These are phyloP conservation scores for Fulvia fulva DNA, from an alignment of 2,329 filamentous ascomycete species.

Conservation along the genomic window DNA sequence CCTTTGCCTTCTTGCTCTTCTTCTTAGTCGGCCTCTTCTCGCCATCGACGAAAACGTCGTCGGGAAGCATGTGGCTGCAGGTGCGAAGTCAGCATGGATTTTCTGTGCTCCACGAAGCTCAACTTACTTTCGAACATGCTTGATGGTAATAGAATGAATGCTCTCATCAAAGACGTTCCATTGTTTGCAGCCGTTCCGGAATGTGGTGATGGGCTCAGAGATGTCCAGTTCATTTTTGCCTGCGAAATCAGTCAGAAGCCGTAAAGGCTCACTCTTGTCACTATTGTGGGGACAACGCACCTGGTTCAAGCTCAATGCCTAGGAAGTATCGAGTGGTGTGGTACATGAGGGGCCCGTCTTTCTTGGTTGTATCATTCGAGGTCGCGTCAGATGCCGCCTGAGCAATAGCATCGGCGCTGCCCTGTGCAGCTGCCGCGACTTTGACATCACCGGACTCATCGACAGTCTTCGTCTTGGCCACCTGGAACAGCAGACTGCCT, in stretches of 20 bases:
- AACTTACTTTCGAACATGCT: slow-evolving; percentile 79
- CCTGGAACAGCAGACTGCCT: slow-evolving; percentile 59
- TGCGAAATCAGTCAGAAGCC: slow-evolving; percentile 29
- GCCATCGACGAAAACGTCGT: slow-evolving; percentile 80
- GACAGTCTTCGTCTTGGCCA: slow-evolving; percentile 54
- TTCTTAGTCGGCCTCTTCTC: slow-evolving; percentile 53
- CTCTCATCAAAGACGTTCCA: slow-evolving; percentile 73
- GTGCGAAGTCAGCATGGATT: slow-evolving; percentile 12
- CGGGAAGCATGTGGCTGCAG: slow-evolving; percentile 74
- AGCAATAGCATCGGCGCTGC: slow-evolving; percentile 37
- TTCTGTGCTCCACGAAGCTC: not conserved
- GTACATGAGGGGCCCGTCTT: slow-evolving; percentile 50
- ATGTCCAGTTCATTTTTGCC: slow-evolving; percentile 70
- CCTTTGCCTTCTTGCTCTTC: slow-evolving; percentile 36
- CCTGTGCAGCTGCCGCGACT: slow-evolving; percentile 47
- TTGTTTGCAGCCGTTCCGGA: slow-evolving; percentile 73
- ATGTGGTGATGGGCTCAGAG: slow-evolving; percentile 77
- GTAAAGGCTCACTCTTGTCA: not conserved
- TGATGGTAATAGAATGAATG: slow-evolving; percentile 74
- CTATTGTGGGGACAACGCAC: slow-evolving; percentile 8
- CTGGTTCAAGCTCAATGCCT: slow-evolving; percentile 66
- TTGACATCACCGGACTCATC: slow-evolving; percentile 50
- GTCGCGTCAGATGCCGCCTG: slow-evolving; percentile 32
- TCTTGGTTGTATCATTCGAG: slow-evolving; percentile 32
- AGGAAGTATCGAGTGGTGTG: slow-evolving; percentile 95